These are phyloP conservation scores for Curvularia lunata DNA, from an alignment of 2,329 filamentous ascomycete genomes.

Conservation along the genomic window DNA sequence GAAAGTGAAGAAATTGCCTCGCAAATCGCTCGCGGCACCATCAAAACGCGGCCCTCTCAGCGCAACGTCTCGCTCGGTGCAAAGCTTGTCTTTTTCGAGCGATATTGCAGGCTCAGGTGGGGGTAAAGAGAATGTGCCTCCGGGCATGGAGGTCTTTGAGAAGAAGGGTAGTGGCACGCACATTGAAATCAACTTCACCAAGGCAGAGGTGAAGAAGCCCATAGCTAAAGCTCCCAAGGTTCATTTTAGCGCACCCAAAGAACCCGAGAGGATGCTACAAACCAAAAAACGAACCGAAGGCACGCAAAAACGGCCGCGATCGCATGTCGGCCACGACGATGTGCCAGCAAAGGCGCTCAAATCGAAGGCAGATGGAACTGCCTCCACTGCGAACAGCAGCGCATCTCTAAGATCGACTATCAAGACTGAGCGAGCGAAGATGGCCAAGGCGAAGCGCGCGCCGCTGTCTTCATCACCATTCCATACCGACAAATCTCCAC, in stretches of 20 bases:
- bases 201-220: conserved; percentile 33
- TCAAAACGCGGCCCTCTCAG: conserved; percentile 60
- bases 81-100: conserved; percentile 50
- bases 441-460: conserved; percentile 27
- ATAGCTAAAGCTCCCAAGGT: conserved; percentile 34
- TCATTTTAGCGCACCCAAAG: conserved; percentile 37
- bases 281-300: conserved; percentile 35
- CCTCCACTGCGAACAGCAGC: conserved; percentile 34
- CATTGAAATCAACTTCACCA: conserved; percentile 42
- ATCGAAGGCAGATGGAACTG: conserved; percentile 36
- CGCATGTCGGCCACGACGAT: conserved; percentile 40
- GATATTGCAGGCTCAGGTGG: conserved; percentile 61
- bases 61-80: conserved; percentile 47
- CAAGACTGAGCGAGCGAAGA: conserved; percentile 34
- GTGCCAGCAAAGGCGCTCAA: conserved; percentile 47
- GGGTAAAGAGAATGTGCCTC: conserved; percentile 69
- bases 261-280: conserved; percentile 24
- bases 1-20: conserved; percentile 42
- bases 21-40: conserved; percentile 54
- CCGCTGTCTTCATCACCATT: conserved; percentile 47
- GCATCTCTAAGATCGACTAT: conserved; percentile 34
- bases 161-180: conserved; percentile 36
- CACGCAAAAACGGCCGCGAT: conserved; percentile 43
- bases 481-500: conserved; percentile 45
- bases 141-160: conserved; percentile 48